Conservation (phyloP, 805 yeast species). For the Zygotorulaspora florentina region DNA sequence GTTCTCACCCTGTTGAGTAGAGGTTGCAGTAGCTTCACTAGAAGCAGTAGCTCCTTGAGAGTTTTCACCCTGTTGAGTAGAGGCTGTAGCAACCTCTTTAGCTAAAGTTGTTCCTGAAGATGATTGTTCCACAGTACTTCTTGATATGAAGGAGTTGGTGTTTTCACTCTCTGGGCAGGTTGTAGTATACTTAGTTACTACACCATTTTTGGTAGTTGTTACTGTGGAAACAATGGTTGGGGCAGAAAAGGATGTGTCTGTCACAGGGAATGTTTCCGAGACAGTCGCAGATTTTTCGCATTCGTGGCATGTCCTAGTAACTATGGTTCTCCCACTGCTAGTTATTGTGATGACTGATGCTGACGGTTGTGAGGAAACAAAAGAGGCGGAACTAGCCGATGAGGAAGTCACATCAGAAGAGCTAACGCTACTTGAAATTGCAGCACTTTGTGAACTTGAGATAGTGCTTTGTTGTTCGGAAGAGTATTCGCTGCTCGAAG, state of each 20-base stretch:
- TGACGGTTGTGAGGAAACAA: not conserved
- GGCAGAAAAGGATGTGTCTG: not conserved
- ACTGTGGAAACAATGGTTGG: slow-evolving; percentile 3
- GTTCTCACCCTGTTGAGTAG: not conserved
- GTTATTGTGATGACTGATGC: slow-evolving; percentile 1
- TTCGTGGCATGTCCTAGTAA: not conserved
- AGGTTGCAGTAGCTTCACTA: not conserved
- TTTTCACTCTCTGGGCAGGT: slow-evolving; percentile 6
- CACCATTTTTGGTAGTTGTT: slow-evolving; percentile 6
- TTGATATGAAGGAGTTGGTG: not conserved
- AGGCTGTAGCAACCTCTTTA: not conserved
- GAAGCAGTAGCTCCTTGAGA: not conserved
- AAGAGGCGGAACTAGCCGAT: slow-evolving; percentile 1
- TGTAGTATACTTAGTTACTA: slow-evolving; percentile 7
- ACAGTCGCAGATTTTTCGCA: not conserved
- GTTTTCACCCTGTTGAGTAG: not conserved
- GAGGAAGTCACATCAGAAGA: not conserved
- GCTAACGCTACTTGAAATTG: not conserved
- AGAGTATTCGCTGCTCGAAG: not conserved
- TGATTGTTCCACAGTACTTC: not conserved
- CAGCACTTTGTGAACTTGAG: not conserved
- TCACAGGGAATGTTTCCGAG: not conserved
- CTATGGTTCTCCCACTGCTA: not conserved
- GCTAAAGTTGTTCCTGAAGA: not conserved
- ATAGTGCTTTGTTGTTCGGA: not conserved